Evolutionary conservation across 139 green algal species (phyloP).

Genomic region (Chlamydomonas sphaeroides): DNA sequence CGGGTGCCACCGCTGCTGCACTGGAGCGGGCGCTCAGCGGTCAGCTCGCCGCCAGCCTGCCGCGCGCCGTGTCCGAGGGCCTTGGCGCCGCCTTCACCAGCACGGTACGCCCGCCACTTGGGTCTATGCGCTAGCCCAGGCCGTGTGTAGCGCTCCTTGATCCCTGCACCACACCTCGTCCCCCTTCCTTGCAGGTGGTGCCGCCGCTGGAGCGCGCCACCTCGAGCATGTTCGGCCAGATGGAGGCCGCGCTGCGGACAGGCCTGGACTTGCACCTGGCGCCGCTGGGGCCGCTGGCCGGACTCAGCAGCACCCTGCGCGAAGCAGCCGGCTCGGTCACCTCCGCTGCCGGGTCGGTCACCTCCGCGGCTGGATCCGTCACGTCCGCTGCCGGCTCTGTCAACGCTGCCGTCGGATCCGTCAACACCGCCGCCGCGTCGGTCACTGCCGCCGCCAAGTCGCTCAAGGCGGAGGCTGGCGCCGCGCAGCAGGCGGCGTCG

Average conservation of each 20-base stretch:
- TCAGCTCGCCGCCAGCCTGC: conserved; percentile 41
- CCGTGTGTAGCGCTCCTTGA: too few relatives aligned
- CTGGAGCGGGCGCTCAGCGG: conserved; percentile 55
- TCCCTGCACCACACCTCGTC: too few relatives aligned
- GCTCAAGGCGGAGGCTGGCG: conserved; percentile 38
- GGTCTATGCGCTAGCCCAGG: too few relatives aligned
- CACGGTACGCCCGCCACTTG: too few relatives aligned
- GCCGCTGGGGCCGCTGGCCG: conserved; percentile 13
- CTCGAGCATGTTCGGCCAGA: conserved; percentile 64
- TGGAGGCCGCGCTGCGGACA: conserved; percentile 70
- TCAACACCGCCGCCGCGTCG: background rate
- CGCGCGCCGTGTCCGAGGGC: conserved; percentile 9
- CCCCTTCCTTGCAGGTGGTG: too few relatives aligned
- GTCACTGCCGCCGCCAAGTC: background rate
- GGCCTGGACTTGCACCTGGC: conserved; percentile 77
- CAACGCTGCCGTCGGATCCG: background rate
- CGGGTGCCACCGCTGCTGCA: conserved; percentile 10
- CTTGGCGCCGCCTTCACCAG: conserved; percentile 6
- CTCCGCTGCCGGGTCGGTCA: conserved; percentile 24
- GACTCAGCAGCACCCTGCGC: background rate
- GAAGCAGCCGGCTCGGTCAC: background rate
- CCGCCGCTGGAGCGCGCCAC: conserved; percentile 80
- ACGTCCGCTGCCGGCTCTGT: background rate
- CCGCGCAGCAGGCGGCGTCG: background rate
- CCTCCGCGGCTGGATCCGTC: conserved; percentile 11